Evolutionary conservation across 2,329 filamentous ascomycete genomes (phyloP), one percentile per base, ranked within the genome.

Genomic region (Cryphonectria parasitica): DNA sequence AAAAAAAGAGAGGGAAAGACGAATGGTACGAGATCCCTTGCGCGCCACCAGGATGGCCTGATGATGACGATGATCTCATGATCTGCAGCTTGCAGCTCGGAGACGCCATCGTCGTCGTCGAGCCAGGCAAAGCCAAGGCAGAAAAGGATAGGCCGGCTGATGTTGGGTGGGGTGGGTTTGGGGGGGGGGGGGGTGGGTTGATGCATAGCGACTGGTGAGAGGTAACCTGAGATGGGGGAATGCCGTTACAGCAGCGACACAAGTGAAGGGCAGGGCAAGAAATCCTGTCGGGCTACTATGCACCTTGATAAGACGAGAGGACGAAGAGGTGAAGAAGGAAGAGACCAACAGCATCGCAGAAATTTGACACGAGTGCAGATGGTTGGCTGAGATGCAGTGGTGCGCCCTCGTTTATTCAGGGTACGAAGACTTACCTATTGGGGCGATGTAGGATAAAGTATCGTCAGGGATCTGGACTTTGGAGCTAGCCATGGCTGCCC

Each of bases 351-450:
- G 78, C 74, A 83, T 75, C 66, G 75, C 77, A 76, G 74, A 75
- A 79, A 81, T 78, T 77, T 73, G 75, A 82, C 83, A 86, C 86
- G 82, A 82, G 82, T 79, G 78, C 75, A 81, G 82, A 83, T 84
- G 84, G 85, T 83, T 86, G 79, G 77, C 73, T 78, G 75, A 76
- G 81, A 79, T 71, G 79, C 78, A 72, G 76, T 77, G 66, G 75
- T 64, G 72, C 71, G 31, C 39, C 39, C 43, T 63, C 34, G 68
- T 66, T 68, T 68, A 62, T 70, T 68, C 63, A 63, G 66, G 66
- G 64, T 63, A 68, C 72, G 22, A 75, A 74, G 74, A 79, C 86
- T 85, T 80, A 88, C 87, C 87, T 80, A 88, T 86, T 79, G 86
- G 87, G 76, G 81, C 82, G 75, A 88, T 82, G 80, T 83, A 86